Evolutionary conservation across 176 grass and related monocot genomes (phyloP), one percentile per base, ranked within the genome.

Genomic region (Oryza meridionalis): DNA sequence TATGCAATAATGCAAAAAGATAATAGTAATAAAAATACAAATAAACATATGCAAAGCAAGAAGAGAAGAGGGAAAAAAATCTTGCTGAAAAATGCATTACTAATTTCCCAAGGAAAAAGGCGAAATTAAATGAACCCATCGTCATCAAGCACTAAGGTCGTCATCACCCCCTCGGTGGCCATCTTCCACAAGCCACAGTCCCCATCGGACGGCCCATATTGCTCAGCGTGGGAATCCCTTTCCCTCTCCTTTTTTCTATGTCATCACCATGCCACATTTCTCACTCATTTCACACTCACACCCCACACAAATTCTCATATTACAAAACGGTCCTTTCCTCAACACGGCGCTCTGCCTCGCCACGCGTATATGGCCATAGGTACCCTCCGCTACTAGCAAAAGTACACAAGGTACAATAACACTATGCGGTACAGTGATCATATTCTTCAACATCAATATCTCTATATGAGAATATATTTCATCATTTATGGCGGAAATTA

Each of bases 111-210:
- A 62, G 11, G 11, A 11, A 78, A 78, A 74, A 74, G 17, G 46
- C 12, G 33, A 58, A 73, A 87, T 55, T 25, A 85, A 77, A 53
- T 21, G 4, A 19, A 7, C 7, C 5, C 49, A 43, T 65, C 70
- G 42, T 87, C 89, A 87, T 65, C 65, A 9, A 80, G 76, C 84
- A 90, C 80, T 69, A 80, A 53, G 10, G 89, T 90, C 84, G 9
- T 70, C 44, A 4, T 90, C 80, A 80, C 11, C 38, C 42, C 22
- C 62, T 50, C 0, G 6, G 50, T 76, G 50, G 27, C 89, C 70
- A 71, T 75, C 69, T 53, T 87, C 75, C 84, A 84, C 70, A 71
- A 84, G 77, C 9, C 44, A 29, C 2, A 11, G 84, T 83, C 89
- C 13, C 70, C 44, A 87, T 90, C 89, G 51, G 51, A 87, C 85